Base-by-base conservation (phyloP, 176 grass and related monocot genomes). In the Miscanthus lutarioriparius region DNA sequence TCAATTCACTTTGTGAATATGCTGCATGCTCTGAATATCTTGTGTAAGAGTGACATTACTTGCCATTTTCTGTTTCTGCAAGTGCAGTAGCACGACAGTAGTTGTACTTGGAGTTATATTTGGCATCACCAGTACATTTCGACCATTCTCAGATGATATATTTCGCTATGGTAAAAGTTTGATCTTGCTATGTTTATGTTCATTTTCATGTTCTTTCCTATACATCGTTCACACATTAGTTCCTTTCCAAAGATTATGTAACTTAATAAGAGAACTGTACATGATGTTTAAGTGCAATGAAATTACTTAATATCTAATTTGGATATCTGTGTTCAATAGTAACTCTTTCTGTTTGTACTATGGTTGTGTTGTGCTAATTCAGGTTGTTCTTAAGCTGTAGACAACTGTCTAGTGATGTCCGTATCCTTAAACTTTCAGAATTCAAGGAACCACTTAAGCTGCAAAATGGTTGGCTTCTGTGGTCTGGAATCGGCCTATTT, bases 381-480 rank as follows among this genome's bases (percentile, higher is more conserved):
- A 64, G 19, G 65, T 38, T 68, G 68, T 27, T 70, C 27, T 77
- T 64, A 74, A 56, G 44, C 27, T 72, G 14, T 81, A 37, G 1
- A 37, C 3, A 17, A 37, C 22, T 12, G 12, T 87, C 14, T 84
- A 76, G 15, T 78, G 15, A 79, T 74, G 61, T 48, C 25, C 51
- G 6, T 67, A 32, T 56, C 45, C 40, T 45, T 75, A 32, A 54
- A 65, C 20, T 88, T 89, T 88, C 87, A 98, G 96, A 98, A 92
- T 83, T 93, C 54, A 84, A 86, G 78, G 87, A 95, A 56, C 93
- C 96, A 69, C 87, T 95, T 85, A 90, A 92, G 43, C 65, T 95
- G 67, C 76, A 74, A 91, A 93, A 95, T 33, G 96, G 96, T 2
- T 98, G 93, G 96, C 89, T 98, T 80, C 54, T 98, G 9, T 98